These are phyloP conservation scores for Aspergillus caelatus DNA, from an alignment of 2,329 filamentous ascomycete genomes.

Conservation along the genomic window DNA sequence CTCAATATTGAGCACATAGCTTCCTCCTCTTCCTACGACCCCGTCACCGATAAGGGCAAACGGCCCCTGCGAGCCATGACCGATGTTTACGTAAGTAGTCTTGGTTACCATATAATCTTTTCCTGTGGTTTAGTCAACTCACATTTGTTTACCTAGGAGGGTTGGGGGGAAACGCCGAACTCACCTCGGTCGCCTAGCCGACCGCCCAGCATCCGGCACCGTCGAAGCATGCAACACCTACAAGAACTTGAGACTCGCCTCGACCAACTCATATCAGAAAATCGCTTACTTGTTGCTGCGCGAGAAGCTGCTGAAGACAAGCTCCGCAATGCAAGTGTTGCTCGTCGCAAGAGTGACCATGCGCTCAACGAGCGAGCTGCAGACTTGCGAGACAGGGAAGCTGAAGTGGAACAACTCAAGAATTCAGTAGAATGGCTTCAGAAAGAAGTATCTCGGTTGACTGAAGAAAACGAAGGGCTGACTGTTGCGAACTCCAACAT, in stretches of 20 bases:
- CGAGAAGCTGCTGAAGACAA: constrained; percentile 69
- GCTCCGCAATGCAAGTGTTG: constrained; percentile 58
- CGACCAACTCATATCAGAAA: constrained; percentile 83
- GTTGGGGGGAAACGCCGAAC: constrained; percentile 80
- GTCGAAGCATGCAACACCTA: constrained; percentile 95
- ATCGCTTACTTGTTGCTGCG: constrained; percentile 74
- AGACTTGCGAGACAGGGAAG: constrained; percentile 77
- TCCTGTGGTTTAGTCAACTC: constrained; percentile 5
- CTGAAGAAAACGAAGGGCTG: constrained; percentile 80
- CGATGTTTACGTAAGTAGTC: constrained; percentile 81
- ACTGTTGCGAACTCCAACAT: constrained; percentile 76
- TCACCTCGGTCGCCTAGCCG: constrained; percentile 91
- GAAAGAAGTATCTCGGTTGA: constrained; percentile 77
- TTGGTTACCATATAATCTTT: constrained; percentile 16
- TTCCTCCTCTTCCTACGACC: constrained; percentile 65
- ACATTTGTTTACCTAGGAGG: constrained; percentile 66
- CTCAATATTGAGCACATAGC: constrained; percentile 43
- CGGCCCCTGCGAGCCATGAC: constrained; percentile 83
- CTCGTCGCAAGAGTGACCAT: constrained; percentile 58
- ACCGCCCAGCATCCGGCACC: constrained; percentile 92
- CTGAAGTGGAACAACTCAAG: constrained; percentile 81
- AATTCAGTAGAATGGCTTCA: constrained; percentile 78
- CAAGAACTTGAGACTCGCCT: constrained; percentile 82
- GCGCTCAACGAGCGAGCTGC: constrained; percentile 67
- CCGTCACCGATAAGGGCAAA: constrained; percentile 85